Evolutionary conservation across 371 early-diverging fungal genomes (phyloP), one percentile per base, ranked within the genome.

Genomic region (Batkoa obscura): DNA sequence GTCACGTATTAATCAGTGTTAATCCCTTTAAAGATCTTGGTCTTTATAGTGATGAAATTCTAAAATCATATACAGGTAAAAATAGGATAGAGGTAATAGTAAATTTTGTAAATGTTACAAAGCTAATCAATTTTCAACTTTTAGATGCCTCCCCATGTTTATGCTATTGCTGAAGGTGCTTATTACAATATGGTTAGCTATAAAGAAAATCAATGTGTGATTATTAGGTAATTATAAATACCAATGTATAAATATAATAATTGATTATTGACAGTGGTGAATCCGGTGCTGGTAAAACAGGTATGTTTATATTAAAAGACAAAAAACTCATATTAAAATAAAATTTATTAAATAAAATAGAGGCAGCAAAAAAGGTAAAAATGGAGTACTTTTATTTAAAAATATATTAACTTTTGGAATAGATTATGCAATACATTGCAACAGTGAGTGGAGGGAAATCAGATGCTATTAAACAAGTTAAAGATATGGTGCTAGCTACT

Each of bases 181-280:
- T 88, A 81, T 67, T 86, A 88, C 60, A 85, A 86, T 62, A 94
- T 97, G 93, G 83, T 90, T 50, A 84, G 83, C 43, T 94, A 95
- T 73, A 91, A 88, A 66, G 97, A 94, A 64, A 93, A 90, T 64
- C 98, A 97, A 64, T 95, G 96, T 73, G 88, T 94, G 59, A 97
- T 97, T 57, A 95, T 97, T 62, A 80, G 70, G 74, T 73, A 61
- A 53, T 36, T 41, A 39, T 2, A 31, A 34, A 23, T 23, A 23
- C 23, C 23, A 23, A 23, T 30, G 46, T 32, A 13, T 31, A 32
- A n/a, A 13, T 57, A 43, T 43, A 58, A 59, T 32, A 55, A 55
- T 9, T 48, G 56, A 53, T 17, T 13, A 34, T 38, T 39, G 23
- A 34, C 57, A 79, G 84, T 72, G 90, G 89, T 66, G 88, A 88